Evolutionary conservation across 2,329 filamentous ascomycete genomes (phyloP), one percentile per base, ranked within the genome.

Genomic region (Microdochium paspali): DNA sequence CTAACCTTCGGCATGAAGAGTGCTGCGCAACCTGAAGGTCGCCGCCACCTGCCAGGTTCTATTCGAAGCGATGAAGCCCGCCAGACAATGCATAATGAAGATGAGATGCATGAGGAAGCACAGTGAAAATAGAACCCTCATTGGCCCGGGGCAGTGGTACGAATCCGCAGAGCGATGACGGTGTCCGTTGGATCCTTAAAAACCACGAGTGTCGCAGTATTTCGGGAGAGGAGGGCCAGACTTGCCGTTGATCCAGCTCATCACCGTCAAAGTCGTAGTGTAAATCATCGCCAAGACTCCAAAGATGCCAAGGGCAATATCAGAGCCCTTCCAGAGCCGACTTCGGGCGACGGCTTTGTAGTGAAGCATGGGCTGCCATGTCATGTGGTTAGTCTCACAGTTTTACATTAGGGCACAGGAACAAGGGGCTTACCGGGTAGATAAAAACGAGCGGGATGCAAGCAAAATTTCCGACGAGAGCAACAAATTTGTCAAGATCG

Each of bases 371-470:
- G 93, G 91, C 89, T 96, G 56, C n/a, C 48, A 13, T n/a, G 47
- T 26, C 35, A 40, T 5, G 5, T 40, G 6, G 39, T 58, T 44
- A 60, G 73, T 53, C 74, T 64, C 42, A 35, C 44, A 23, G 26
- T 32, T 20, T 46, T 44, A 39, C 46, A 10, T 6, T 21, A 24
- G 47, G 4, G 10, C 49, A 6, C 23, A 31, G n/a, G 9, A 28
- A 24, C n/a, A 28, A 26, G 31, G 18, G 23, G 80, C 88, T 77
- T 77, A 96, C 90, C 54, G 93, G 94, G 63, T 98, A 98, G 47
- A 98, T 94, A 61, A 94, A 97, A 51, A 97, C 93, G 49, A 98
- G 72, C 42, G 93, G 93, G 57, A 98, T 93, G 63, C 93, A 98
- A 51, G 93, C 93, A 72, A 98, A 98, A 66, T 90, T 95, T 54